phyloP scores from a whole-genome alignment of 257 asterid species.

The Nicotiana otophora region DNA sequence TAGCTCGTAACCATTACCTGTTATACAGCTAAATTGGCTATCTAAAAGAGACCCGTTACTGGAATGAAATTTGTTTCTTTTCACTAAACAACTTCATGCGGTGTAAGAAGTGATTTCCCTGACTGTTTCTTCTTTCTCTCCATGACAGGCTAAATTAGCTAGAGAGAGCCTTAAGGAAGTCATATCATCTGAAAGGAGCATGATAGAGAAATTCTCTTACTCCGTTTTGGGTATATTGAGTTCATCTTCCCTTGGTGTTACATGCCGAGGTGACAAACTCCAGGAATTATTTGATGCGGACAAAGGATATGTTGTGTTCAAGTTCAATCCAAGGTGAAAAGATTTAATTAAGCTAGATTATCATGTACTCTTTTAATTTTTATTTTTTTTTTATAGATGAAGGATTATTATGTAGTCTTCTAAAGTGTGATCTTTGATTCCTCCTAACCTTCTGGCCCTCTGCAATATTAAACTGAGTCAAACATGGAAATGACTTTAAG shows the following conservation, averaged over 20 bases:
- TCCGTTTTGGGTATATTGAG: conserved; percentile 65
- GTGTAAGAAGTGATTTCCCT: neutral
- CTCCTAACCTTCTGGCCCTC: neutral
- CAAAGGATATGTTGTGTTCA: conserved; percentile 40
- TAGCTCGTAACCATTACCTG: neutral
- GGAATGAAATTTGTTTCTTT: neutral
- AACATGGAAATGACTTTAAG: neutral
- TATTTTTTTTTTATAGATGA: no score
- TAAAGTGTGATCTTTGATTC: neutral
- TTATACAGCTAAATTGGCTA: neutral
- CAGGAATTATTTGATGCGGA: conserved; percentile 50
- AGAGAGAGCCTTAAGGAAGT: conserved; percentile 53
- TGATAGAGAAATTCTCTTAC: conserved; percentile 45
- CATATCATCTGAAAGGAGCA: conserved; percentile 44
- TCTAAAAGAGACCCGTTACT: neutral
- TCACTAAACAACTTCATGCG: neutral
- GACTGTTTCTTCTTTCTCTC: conserved; percentile 14
- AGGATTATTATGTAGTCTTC: neutral
- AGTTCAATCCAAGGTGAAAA: conserved; percentile 60
- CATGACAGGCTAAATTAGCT: conserved; percentile 45
- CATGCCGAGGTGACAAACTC: conserved; percentile 55
- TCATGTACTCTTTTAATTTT: neutral
- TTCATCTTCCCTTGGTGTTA: conserved; percentile 42
- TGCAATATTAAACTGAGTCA: neutral
- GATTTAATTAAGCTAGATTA: neutral